Percentiles rank a stretch among this genome's conserved stretches.
Conservation (phyloP, 108 stramenopile genomes). For the Cyclotella distinguenda region DNA sequence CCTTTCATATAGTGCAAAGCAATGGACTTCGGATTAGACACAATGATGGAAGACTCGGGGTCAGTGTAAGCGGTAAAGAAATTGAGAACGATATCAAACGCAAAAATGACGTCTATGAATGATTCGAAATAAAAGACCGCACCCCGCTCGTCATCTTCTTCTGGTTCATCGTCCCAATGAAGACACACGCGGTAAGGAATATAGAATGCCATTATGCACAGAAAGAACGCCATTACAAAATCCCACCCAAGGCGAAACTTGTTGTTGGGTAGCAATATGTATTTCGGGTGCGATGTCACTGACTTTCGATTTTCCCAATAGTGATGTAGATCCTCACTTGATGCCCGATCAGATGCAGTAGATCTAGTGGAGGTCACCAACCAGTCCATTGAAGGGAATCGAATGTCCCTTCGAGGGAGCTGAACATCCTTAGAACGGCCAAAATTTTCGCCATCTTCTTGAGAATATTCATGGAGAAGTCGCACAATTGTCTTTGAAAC, state of each 20-base stretch:
- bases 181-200: constrained; percentile 40
- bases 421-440: no score
- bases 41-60: not conserved
- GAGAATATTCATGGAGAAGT: constrained; percentile 7
- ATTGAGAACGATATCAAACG: constrained; percentile 37
- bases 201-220: constrained; percentile 30
- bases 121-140: constrained; percentile 19
- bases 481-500: constrained; percentile 1
- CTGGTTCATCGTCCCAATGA: constrained; percentile 13
- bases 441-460: not conserved
- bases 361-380: constrained; percentile 18
- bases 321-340: not conserved
- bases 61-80: constrained; percentile 40
- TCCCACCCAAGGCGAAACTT: constrained; percentile 34
- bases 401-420: not conserved
- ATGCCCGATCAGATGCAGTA: not conserved
- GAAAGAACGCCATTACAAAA: constrained; percentile 8
- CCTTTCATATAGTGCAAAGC: constrained; percentile 27
- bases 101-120: constrained; percentile 20
- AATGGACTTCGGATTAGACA: constrained; percentile 21
- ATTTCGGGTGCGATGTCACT: not conserved
- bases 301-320: not conserved
- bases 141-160: constrained; percentile 18
- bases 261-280: constrained; percentile 27
- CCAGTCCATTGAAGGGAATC: constrained; percentile 7